Base-by-base conservation (phyloP, 108 stramenopile genomes). In the Conticribra guillardii region DNA sequence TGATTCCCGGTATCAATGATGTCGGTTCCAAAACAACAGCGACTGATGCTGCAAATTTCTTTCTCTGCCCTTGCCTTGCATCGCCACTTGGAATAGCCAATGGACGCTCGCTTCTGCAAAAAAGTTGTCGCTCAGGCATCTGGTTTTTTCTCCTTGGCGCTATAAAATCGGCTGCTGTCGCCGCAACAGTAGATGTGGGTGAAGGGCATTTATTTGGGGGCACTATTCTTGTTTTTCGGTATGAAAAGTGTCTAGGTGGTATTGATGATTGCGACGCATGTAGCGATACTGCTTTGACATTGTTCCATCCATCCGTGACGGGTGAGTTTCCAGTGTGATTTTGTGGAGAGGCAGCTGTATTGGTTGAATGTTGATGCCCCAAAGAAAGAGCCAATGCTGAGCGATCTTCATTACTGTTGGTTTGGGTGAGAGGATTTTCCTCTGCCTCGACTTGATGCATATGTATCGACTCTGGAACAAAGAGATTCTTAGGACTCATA, bases 161-260 rank as follows among this genome's bases (percentile, higher is more conserved):
- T 23, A 52, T 47, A 50, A 54, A 47, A 7, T 67, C 54, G 0
- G 51, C 61, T 15, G 61, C 62, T 26, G 79, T 73, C 55, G 67
- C 71, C 23, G 69, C 71, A 4, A 73, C 71, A 23, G 71, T 73
- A 3, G 79, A 73, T 14, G 70, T 33, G 28, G 71, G 79, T 21
- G 79, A 80, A 18, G 34, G 66, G 31, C 27, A 26, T 3, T 48
- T 24, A 26, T 28, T 30, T 19, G 23, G 14, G 33, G 23, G n/a
- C 37, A 17, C 21, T n/a, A 32, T 19, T 60, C 22, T 22, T 51
- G 30, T 22, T 46, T 53, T 3, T 31, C 33, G 1, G 3, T 0
- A 21, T 32, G 46, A 2, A 27, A 28, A 28, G 11, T 69, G 56
- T 18, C 48, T 2, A 14, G 26, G n/a, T 23, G 41, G 24, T 11